These are phyloP conservation scores for Didymellaceae sp. DNA, from an alignment of 2,329 filamentous ascomycete species.

Conservation along the genomic window DNA sequence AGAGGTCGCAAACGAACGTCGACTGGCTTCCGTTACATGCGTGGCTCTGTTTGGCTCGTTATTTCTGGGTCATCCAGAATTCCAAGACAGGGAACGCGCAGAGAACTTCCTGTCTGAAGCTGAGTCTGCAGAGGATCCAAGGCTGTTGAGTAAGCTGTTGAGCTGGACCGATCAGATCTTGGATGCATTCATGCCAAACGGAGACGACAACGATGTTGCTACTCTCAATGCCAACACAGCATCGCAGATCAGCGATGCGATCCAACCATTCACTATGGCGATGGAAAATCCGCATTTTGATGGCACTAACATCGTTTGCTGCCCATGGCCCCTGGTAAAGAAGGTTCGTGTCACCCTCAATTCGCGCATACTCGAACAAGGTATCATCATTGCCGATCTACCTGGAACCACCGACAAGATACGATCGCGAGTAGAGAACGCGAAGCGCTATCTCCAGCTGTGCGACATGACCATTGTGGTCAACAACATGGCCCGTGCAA, in stretches of 20 bases:
- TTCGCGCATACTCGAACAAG: slow-evolving; percentile 15
- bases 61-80: slow-evolving; percentile 18
- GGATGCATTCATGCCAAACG: slow-evolving; percentile 5
- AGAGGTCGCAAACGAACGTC: neutral
- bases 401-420: slow-evolving; percentile 27
- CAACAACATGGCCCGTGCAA: slow-evolving; percentile 21
- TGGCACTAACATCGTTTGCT: slow-evolving; percentile 20
- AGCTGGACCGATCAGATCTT: slow-evolving; percentile 19
- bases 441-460: slow-evolving; percentile 21
- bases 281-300: slow-evolving; percentile 12
- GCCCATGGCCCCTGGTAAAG: slow-evolving; percentile 33
- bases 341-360: slow-evolving; percentile 18
- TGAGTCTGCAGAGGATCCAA: slow-evolving; percentile 10
- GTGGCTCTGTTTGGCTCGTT: slow-evolving; percentile 4
- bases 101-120: slow-evolving; percentile 9
- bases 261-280: slow-evolving; percentile 21
- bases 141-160: slow-evolving; percentile 16
- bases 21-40: neutral
- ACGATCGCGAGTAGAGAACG: slow-evolving; percentile 10
- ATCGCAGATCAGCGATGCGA: slow-evolving; percentile 16
- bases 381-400: slow-evolving; percentile 26
- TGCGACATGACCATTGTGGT: slow-evolving; percentile 32
- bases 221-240: slow-evolving; percentile 5
- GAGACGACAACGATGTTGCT: neutral
- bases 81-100: slow-evolving; percentile 12